These are phyloP conservation scores for Alternaria postmessia DNA, from an alignment of 2,329 filamentous ascomycete species.

Conservation along the genomic window DNA sequence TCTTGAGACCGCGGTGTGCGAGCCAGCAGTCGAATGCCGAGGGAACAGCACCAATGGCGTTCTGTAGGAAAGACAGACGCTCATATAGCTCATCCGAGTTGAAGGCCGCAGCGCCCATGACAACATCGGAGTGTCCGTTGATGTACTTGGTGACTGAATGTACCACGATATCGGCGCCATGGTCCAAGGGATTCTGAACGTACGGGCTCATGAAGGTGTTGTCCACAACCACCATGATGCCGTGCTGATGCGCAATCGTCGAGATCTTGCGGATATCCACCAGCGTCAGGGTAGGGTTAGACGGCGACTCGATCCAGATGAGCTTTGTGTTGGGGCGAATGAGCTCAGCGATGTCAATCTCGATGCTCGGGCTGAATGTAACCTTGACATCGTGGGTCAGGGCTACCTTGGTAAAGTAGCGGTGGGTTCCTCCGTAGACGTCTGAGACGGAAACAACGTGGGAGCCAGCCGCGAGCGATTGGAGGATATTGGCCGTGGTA, in stretches of 20 bases:
- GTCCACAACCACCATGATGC: constrained; percentile 96
- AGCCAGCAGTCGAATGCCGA: constrained; percentile 98
- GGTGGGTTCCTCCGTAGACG: constrained; percentile 96
- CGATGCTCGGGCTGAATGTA: constrained; percentile 92
- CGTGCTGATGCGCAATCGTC: constrained; percentile 82
- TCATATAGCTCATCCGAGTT: constrained; percentile 82
- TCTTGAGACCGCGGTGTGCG: constrained; percentile 95
- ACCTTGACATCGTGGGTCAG: constrained; percentile 93
- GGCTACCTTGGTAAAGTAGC: constrained; percentile 98
- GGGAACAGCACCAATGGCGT: constrained; percentile 94
- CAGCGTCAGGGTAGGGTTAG: constrained; percentile 90
- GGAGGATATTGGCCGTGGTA: constrained; percentile 90
- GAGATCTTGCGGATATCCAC: constrained; percentile 92
- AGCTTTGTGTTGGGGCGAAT: constrained; percentile 90
- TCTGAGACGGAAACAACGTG: constrained; percentile 97
- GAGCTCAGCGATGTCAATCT: constrained; percentile 83
- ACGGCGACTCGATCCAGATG: constrained; percentile 96
- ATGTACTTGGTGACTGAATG: constrained; percentile 99
- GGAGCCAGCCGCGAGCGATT: constrained; percentile 87
- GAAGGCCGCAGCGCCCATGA: constrained; percentile 97
- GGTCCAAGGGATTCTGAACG: constrained; percentile 93
- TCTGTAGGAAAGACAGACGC: constrained; percentile 89
- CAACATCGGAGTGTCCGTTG: constrained; percentile 94
- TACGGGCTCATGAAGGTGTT: constrained; percentile 98
- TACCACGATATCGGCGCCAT: constrained; percentile 95